These are phyloP conservation scores for Malus hybrid DNA, from an alignment of 331 rosid species.

Conservation along the genomic window DNA sequence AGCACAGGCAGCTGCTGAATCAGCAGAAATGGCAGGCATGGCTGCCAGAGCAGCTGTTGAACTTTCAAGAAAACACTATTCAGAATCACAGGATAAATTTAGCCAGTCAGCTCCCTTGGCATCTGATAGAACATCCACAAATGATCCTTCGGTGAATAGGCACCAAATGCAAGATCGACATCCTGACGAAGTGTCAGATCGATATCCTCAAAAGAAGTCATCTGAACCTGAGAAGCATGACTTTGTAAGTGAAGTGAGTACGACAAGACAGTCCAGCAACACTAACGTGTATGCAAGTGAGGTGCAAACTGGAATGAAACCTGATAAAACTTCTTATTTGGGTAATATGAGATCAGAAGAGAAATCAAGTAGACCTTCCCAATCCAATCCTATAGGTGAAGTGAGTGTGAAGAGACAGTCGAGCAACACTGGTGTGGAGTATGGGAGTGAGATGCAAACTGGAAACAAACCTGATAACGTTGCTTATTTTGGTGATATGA, in stretches of 20 bases:
- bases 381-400: conserved; percentile 22
- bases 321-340: conserved; percentile 32
- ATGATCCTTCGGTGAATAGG: conserved; percentile 18
- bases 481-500: conserved; percentile 33
- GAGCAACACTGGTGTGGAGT: background rate
- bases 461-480: conserved; percentile 29
- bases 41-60: conserved; percentile 99
- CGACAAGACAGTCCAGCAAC: conserved; percentile 7
- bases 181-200: conserved; percentile 30
- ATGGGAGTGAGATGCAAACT: conserved; percentile 26
- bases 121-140: conserved; percentile 20
- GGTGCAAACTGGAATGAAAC: conserved; percentile 20
- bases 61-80: conserved; percentile 65
- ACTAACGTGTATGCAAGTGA: conserved; percentile 26
- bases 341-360: conserved; percentile 33
- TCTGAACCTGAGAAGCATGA: conserved; percentile 35
- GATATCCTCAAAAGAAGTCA: conserved; percentile 28
- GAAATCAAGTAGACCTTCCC: conserved; percentile 28
- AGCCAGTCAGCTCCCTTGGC: conserved; percentile 29
- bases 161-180: conserved; percentile 30
- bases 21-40: conserved; percentile 86
- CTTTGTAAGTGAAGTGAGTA: background rate
- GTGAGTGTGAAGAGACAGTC: background rate
- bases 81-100: conserved; percentile 35
- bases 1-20: conserved; percentile 96